Percentiles rank a stretch among this genome's conserved stretches.
These are phyloP conservation scores for Neurospora sp. DNA, from an alignment of 495 filamentous ascomycete species.

Conservation along the genomic window DNA sequence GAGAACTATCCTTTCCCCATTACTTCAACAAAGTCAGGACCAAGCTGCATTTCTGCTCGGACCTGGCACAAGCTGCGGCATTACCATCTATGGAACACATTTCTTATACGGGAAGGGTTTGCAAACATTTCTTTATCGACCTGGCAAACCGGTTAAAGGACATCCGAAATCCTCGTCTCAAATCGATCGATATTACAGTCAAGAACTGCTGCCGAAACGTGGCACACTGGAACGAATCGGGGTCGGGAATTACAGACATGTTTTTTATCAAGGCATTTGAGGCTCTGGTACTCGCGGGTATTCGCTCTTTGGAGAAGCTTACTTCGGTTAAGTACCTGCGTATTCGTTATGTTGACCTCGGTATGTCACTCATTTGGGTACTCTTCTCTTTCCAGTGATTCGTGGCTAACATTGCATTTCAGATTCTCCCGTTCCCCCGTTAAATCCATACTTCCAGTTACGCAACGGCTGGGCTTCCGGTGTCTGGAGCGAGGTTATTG, in stretches of 20 bases:
- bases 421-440: constrained; percentile 45
- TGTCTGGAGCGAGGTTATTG: constrained; percentile 57
- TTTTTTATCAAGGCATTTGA: constrained; percentile 59
- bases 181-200: constrained; percentile 56
- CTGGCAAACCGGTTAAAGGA: constrained; percentile 30
- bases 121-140: constrained; percentile 46
- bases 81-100: constrained; percentile 51
- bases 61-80: constrained; percentile 40
- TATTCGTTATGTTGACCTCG: constrained; percentile 64
- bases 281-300: constrained; percentile 47
- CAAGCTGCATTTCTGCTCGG: constrained; percentile 47
- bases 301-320: constrained; percentile 45
- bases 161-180: constrained; percentile 37
- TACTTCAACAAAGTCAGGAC: constrained; percentile 45
- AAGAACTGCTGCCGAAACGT: constrained; percentile 56
- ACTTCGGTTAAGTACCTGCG: constrained; percentile 45
- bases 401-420: not conserved
- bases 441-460: constrained; percentile 60
- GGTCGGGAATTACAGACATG: constrained; percentile 56
- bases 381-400: not conserved
- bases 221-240: constrained; percentile 42
- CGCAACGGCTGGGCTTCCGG: constrained; percentile 47
- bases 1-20: constrained; percentile 41
- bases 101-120: constrained; percentile 57
- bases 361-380: constrained; percentile 25